These are phyloP conservation scores for Conticribra guillardii DNA, from an alignment of 108 stramenopile species.

Conservation along the genomic window DNA sequence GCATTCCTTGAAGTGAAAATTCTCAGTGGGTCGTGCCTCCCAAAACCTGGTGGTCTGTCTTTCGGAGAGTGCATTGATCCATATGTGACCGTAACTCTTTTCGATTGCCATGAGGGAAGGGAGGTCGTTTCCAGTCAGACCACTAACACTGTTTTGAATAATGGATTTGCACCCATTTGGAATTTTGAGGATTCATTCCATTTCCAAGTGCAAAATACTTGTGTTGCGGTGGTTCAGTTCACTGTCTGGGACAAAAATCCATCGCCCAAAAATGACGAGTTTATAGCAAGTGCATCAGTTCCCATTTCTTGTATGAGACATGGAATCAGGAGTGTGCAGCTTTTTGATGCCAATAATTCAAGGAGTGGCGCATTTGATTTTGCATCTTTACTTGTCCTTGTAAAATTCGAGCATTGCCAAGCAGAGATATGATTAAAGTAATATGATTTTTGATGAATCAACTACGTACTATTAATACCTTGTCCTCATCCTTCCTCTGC, in stretches of 20 bases:
- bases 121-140: conserved; percentile 35
- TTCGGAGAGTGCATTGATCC: conserved; percentile 85
- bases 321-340: conserved; percentile 84
- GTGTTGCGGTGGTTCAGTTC: conserved; percentile 82
- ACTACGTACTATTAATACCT: too few species aligned
- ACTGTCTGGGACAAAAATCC: conserved; percentile 68
- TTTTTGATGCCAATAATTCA: conserved; percentile 78
- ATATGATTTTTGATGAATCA: too few species aligned
- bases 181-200: conserved; percentile 50
- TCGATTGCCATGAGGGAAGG: conserved; percentile 71
- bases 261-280: conserved; percentile 56
- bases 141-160: conserved; percentile 63
- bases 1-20: conserved; percentile 61
- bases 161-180: conserved; percentile 84
- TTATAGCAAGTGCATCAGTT: conserved; percentile 79
- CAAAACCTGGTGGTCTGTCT: conserved; percentile 76
- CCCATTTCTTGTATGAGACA: conserved; percentile 83
- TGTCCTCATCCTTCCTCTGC: too few species aligned
- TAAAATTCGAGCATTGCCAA: conserved; percentile 51
- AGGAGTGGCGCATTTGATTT: conserved; percentile 85
- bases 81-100: conserved; percentile 73
- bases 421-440: conserved; percentile 32
- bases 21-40: conserved; percentile 76
- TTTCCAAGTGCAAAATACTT: conserved; percentile 59
- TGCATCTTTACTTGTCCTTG: conserved; percentile 75